Evolutionary conservation across 805 yeast species (phyloP).

Genomic region (Hanseniaspora occidentalis): DNA sequence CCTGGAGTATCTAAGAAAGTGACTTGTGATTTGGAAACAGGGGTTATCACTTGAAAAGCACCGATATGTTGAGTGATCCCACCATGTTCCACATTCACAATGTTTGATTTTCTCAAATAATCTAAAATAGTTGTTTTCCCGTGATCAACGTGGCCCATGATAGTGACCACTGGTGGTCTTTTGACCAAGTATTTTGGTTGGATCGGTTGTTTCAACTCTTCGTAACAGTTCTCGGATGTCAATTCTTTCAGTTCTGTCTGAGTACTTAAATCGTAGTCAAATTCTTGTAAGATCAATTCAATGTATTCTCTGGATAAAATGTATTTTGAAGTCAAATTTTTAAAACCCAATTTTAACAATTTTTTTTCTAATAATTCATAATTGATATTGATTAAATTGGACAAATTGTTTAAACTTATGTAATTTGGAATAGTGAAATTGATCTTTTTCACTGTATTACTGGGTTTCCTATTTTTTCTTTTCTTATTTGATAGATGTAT

Average conservation of each 20-base stretch:
- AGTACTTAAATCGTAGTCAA: constrained; percentile 48
- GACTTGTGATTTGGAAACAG: constrained; percentile 57
- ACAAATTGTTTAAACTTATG: constrained; percentile 65
- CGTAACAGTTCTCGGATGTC: constrained; percentile 46
- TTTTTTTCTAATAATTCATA: constrained; percentile 45
- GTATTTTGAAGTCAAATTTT: constrained; percentile 52
- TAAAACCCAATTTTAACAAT: constrained; percentile 61
- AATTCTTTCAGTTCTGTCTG: constrained; percentile 18
- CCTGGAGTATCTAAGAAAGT: constrained; percentile 97
- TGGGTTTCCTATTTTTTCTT: constrained; percentile 6
- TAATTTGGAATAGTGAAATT: constrained; percentile 50
- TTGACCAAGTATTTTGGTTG: constrained; percentile 39
- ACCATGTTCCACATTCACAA: constrained; percentile 80
- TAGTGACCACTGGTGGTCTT: constrained; percentile 90
- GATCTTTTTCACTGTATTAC: constrained; percentile 11
- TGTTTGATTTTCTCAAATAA: constrained; percentile 68
- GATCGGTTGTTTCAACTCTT: constrained; percentile 43
- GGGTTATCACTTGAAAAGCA: constrained; percentile 82
- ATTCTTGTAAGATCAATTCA: constrained; percentile 77
- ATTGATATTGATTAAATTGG: constrained; percentile 57
- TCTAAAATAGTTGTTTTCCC: constrained; percentile 95
- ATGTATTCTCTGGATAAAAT: constrained; percentile 83
- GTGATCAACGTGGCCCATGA: constrained; percentile 99
- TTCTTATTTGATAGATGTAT: constrained; percentile 4
- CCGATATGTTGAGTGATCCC: constrained; percentile 98